Percentiles rank a stretch among this genome's conserved stretches.
Evolutionary conservation across 1,284 basidiomycete genomes (phyloP).

Genomic region (Wallemia mellicola): DNA sequence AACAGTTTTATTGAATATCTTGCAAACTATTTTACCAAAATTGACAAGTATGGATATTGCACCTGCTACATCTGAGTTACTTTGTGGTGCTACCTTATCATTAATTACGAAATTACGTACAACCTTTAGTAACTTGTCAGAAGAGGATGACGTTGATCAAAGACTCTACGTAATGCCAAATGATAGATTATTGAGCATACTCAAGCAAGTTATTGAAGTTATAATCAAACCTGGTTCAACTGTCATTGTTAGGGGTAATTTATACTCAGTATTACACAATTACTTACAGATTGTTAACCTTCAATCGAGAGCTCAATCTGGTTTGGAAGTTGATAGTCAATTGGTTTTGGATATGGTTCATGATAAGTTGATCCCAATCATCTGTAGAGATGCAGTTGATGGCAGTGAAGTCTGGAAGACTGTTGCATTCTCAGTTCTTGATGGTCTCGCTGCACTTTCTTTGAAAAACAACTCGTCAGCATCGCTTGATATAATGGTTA

Average conservation of each 20-base stretch:
- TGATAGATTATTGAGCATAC: constrained; percentile 43
- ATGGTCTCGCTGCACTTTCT: constrained; percentile 35
- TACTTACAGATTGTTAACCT: constrained; percentile 39
- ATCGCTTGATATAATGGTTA: constrained; percentile 29
- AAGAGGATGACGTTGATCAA: constrained; percentile 23
- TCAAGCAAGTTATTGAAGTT: constrained; percentile 47
- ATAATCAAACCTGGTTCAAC: constrained; percentile 44
- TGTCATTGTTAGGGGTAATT: constrained; percentile 78
- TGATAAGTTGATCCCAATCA: constrained; percentile 31
- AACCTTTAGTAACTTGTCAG: background rate
- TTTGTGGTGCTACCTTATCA: constrained; percentile 52
- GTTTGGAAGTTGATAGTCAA: constrained; percentile 3
- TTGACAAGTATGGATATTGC: constrained; percentile 25
- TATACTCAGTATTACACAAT: constrained; percentile 74
- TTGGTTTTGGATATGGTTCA: constrained; percentile 4
- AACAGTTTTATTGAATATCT: constrained; percentile 55
- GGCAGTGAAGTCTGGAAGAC: constrained; percentile 91
- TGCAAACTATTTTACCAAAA: constrained; percentile 30
- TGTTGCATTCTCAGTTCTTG: constrained; percentile 58
- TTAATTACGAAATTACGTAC: constrained; percentile 49
- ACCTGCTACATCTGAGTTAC: constrained; percentile 40
- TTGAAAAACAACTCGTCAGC: constrained; percentile 29
- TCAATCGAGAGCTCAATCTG: constrained; percentile 2
- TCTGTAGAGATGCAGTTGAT: constrained; percentile 72
- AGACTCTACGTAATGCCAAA: constrained; percentile 36